A percentile compares a stretch with the other conserved stretches of the same genome.
Evolutionary conservation across 257 asterid genomes (phyloP).

Genomic region (Rhazya stricta): DNA sequence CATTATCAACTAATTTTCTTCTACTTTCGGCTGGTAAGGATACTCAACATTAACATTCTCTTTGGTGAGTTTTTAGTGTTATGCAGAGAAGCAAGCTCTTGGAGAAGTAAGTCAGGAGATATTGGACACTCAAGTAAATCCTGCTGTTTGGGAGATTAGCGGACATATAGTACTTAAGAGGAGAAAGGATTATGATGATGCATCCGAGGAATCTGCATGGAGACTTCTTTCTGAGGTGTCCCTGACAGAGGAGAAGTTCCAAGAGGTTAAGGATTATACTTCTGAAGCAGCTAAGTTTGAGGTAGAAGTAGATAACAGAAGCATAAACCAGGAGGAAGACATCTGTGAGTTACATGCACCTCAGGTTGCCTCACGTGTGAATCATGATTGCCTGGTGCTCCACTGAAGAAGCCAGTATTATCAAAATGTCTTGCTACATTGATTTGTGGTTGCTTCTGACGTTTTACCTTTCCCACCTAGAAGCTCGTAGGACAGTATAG

Average conservation of each 20-base stretch:
- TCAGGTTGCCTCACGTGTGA: constrained; percentile 32
- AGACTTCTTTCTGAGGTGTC: constrained; percentile 64
- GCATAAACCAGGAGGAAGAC: constrained; percentile 21
- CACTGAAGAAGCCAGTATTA: constrained; percentile 19
- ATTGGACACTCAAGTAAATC: constrained; percentile 65
- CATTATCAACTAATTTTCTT: too few relatives aligned
- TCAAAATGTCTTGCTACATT: neutral
- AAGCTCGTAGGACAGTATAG: neutral
- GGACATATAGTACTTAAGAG: constrained; percentile 73
- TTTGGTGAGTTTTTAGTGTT: constrained; percentile 23
- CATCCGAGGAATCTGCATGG: constrained; percentile 57
- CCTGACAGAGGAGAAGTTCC: constrained; percentile 43
- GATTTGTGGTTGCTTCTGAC: too few relatives aligned
- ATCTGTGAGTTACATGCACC: constrained; percentile 27
- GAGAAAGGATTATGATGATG: constrained; percentile 52
- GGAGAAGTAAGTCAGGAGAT: constrained; percentile 54
- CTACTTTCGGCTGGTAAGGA: neutral
- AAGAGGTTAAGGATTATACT: constrained; percentile 32
- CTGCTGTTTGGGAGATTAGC: constrained; percentile 77
- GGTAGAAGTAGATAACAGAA: constrained; percentile 21
- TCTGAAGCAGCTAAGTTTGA: constrained; percentile 40
- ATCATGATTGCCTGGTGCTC: constrained; percentile 42
- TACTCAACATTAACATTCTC: too few relatives aligned
- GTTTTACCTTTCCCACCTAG: neutral
- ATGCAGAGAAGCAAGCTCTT: constrained; percentile 63